Conservation (phyloP, 2,329 filamentous ascomycete species). For the Zymoseptoria pseudotritici region DNA sequence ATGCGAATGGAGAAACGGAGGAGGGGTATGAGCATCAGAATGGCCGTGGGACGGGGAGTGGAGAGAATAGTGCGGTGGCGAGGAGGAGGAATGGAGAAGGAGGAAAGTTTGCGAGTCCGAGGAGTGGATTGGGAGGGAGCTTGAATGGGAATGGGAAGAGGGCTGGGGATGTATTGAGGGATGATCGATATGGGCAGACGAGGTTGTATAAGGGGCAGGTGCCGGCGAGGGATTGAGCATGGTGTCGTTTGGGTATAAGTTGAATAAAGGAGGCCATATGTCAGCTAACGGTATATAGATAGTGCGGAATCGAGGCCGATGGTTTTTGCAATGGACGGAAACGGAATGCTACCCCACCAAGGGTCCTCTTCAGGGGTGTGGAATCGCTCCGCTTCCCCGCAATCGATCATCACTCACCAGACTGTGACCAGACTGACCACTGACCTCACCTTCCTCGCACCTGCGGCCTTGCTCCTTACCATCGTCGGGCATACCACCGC, state of each 20-base stretch:
- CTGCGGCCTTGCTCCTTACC: no score
- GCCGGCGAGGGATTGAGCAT: not conserved
- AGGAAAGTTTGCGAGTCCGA: not conserved
- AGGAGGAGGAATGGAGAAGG: not conserved
- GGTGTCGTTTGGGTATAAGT: not conserved
- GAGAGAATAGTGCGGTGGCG: not conserved
- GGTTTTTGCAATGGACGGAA: not conserved
- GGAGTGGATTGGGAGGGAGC: not conserved
- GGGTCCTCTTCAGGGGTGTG: no score
- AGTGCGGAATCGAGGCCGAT: not conserved
- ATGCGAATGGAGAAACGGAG: constrained; percentile 17
- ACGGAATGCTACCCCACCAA: not conserved
- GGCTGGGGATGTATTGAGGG: not conserved
- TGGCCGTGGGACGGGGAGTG: not conserved
- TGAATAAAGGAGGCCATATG: not conserved
- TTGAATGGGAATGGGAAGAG: not conserved
- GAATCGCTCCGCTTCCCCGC: not conserved
- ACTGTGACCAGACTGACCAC: not conserved
- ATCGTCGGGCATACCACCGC: no score
- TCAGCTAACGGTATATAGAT: not conserved
- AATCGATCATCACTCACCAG: not conserved
- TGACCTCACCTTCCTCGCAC: no score
- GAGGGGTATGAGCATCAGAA: constrained; percentile 4
- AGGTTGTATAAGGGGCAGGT: not conserved
- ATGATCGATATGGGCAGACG: not conserved